phyloP scores from a whole-genome alignment of 1,284 basidiomycete genomes.

The Mycena sp. region DNA sequence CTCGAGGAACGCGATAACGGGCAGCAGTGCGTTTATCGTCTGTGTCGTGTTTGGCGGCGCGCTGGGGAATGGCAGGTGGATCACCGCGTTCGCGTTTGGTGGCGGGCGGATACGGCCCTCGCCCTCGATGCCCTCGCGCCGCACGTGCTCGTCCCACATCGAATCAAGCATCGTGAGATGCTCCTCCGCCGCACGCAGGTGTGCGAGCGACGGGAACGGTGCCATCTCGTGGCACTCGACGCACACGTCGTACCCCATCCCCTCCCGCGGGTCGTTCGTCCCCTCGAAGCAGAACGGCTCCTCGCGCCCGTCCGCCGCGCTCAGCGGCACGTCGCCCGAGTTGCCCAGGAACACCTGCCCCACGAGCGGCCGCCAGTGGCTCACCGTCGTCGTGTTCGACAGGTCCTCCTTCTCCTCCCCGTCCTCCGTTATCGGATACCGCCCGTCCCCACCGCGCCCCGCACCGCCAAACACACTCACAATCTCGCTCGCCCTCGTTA shows the following conservation, averaged over 20 bases:
- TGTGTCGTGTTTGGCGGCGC: constrained; percentile 61
- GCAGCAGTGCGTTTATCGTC: constrained; percentile 61
- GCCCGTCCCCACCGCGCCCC: neutral
- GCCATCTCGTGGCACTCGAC: constrained; percentile 87
- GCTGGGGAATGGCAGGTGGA: constrained; percentile 79
- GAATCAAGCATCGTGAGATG: constrained; percentile 71
- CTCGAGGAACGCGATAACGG: constrained; percentile 70
- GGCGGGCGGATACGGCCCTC: constrained; percentile 60
- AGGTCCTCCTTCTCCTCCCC: constrained; percentile 20
- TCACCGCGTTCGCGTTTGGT: constrained; percentile 72
- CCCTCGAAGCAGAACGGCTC: constrained; percentile 61
- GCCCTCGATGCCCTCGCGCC: constrained; percentile 2
- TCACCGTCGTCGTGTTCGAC: constrained; percentile 44
- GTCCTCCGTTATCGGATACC: neutral
- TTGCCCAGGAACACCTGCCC: constrained; percentile 84
- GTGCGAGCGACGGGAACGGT: constrained; percentile 67
- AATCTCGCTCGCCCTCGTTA: constrained; percentile 89
- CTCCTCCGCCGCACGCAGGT: constrained; percentile 76
- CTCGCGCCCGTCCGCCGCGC: constrained; percentile 33
- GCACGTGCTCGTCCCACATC: constrained; percentile 61
- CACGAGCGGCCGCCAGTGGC: constrained; percentile 60
- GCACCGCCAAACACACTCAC: constrained; percentile 51
- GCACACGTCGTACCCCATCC: constrained; percentile 81
- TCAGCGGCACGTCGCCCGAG: constrained; percentile 76
- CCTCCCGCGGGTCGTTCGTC: constrained; percentile 67